Conservation (phyloP, 2,329 filamentous ascomycete genomes). For the Pseudogymnoascus sp. region DNA sequence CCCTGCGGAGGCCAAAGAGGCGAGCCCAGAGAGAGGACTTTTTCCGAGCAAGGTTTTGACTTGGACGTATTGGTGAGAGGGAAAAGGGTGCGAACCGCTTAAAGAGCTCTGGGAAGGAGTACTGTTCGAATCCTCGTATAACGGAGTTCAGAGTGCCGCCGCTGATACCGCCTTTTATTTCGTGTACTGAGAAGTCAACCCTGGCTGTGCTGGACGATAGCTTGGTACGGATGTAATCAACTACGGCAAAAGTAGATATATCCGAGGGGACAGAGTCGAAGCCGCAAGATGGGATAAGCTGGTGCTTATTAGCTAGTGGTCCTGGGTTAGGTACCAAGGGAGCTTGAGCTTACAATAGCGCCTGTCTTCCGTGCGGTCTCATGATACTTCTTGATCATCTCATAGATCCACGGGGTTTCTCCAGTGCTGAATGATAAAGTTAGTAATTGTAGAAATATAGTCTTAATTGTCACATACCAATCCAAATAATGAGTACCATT, state of each 20-base stretch:
- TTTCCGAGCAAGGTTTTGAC: constrained; percentile 29
- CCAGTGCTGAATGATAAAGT: constrained; percentile 38
- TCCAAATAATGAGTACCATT: constrained; percentile 58
- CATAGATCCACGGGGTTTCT: constrained; percentile 47
- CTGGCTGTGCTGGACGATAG: constrained; percentile 44
- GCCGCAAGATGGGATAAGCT: constrained; percentile 48
- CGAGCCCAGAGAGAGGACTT: neutral
- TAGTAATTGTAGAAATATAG: neutral
- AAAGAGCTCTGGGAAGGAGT: constrained; percentile 29
- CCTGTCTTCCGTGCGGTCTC: constrained; percentile 43
- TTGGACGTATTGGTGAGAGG: constrained; percentile 43
- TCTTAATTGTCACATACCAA: constrained; percentile 5
- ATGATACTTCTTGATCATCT: constrained; percentile 55
- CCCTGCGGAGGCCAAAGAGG: constrained; percentile 42
- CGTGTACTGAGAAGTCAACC: constrained; percentile 44
- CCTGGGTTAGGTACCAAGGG: constrained; percentile 50
- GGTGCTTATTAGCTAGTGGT: constrained; percentile 32
- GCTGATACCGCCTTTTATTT: constrained; percentile 24
- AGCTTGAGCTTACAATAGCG: constrained; percentile 51
- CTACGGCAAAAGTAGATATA: constrained; percentile 47
- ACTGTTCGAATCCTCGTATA: constrained; percentile 50
- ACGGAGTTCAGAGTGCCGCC: constrained; percentile 62
- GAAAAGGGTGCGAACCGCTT: constrained; percentile 40
- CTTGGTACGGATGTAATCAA: constrained; percentile 41
- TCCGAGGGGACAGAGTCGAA: constrained; percentile 57